Conservation (phyloP, 805 yeast species). For the Yarrowia sp. region DNA sequence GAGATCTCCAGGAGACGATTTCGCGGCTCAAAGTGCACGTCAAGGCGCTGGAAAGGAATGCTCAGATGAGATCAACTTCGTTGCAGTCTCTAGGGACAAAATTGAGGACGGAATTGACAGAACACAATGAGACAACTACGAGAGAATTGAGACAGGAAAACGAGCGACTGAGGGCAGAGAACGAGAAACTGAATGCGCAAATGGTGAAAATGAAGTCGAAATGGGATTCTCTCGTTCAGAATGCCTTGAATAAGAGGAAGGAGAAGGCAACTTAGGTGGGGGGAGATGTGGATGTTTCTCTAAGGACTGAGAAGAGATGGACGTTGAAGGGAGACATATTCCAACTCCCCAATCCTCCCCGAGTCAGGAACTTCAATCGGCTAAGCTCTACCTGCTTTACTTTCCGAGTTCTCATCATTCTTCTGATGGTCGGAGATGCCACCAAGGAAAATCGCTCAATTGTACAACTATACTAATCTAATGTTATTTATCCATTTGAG, state of each 20-base stretch:
- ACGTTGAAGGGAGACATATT: too few species aligned
- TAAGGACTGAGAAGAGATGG: too few species aligned
- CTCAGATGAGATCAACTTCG: slow-evolving; percentile 34
- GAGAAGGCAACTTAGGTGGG: background rate
- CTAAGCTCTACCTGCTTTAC: too few species aligned
- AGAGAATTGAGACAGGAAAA: slow-evolving; percentile 44
- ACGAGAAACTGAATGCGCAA: slow-evolving; percentile 58
- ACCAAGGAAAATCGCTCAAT: too few species aligned
- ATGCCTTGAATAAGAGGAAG: slow-evolving; percentile 56
- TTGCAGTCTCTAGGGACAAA: slow-evolving; percentile 5
- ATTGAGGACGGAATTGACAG: slow-evolving; percentile 1
- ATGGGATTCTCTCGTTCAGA: slow-evolving; percentile 72
- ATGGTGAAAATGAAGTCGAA: slow-evolving; percentile 61
- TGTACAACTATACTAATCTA: background rate
- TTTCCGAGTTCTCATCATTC: too few species aligned
- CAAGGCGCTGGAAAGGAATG: slow-evolving; percentile 34
- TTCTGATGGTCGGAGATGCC: too few species aligned
- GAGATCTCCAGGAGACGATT: slow-evolving; percentile 5
- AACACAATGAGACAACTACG: background rate
- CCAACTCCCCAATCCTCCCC: too few species aligned
- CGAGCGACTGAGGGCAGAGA: slow-evolving; percentile 53
- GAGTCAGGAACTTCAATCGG: too few species aligned
- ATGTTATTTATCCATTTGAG: background rate
- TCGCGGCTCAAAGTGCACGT: slow-evolving; percentile 16
- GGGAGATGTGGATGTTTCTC: too few species aligned